A percentile compares a stretch with the other conserved stretches of the same genome.
Conservation (phyloP, 257 asterid species). For the Solanum pimpinellifolium region DNA sequence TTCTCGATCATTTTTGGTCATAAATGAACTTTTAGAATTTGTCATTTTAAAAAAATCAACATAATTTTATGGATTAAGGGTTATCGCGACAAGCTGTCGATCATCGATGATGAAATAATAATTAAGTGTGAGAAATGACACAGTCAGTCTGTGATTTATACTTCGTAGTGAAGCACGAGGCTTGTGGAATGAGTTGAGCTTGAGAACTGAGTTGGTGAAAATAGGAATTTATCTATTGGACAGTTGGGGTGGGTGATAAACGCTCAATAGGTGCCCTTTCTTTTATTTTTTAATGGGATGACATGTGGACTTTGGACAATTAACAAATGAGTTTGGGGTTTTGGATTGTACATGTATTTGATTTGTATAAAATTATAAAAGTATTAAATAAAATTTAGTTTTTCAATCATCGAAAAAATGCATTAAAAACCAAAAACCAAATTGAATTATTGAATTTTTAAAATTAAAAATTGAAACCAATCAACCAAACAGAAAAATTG, state of each 20-base stretch:
- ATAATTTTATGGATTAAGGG: neutral
- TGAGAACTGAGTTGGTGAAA: neutral
- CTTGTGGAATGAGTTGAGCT: neutral
- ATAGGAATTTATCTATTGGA: neutral
- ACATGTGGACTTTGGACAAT: neutral
- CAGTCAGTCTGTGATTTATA: neutral
- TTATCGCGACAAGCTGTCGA: rapidly evolving
- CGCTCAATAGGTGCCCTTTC: neutral
- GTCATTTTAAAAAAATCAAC: neutral
- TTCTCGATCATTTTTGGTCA: neutral
- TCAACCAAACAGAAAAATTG: neutral
- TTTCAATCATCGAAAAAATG: no score
- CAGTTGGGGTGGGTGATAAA: neutral
- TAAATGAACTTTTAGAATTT: neutral
- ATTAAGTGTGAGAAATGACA: neutral
- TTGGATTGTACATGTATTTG: neutral
- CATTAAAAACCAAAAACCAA: no score
- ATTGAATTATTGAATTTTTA: no score
- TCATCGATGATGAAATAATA: neutral
- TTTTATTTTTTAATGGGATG: neutral
- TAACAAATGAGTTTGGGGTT: neutral
- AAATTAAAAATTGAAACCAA: no score
- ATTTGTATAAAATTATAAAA: neutral
- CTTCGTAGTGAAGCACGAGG: neutral
- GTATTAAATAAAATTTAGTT: no score